phyloP scores from a whole-genome alignment of 441 rosid species.

The Hypseocharis bilobata region DNA sequence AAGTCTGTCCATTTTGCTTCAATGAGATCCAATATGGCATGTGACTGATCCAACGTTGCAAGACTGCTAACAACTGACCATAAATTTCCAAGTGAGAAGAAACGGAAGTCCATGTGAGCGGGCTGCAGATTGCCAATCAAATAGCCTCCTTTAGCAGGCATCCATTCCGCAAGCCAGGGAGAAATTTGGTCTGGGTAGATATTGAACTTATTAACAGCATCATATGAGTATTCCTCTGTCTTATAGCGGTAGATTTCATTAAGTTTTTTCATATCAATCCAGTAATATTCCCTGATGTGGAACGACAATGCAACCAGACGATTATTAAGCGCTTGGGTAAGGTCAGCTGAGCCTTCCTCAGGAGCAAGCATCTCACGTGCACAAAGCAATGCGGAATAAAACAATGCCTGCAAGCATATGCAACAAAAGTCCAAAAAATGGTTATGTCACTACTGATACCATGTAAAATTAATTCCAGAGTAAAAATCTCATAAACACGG shows the following conservation, averaged over 20 bases:
- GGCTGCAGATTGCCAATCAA: constrained; percentile 87
- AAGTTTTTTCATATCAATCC: constrained; percentile 68
- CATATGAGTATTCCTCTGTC: constrained; percentile 88
- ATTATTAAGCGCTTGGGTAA: constrained; percentile 74
- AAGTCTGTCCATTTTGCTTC: constrained; percentile 83
- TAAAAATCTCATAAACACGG: not conserved
- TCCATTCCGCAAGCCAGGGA: constrained; percentile 94
- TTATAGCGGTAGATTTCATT: constrained; percentile 90
- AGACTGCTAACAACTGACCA: constrained; percentile 76
- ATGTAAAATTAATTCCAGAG: not conserved
- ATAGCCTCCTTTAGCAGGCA: constrained; percentile 77
- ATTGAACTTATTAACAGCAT: constrained; percentile 84
- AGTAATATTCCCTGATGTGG: constrained; percentile 86
- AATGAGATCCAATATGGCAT: constrained; percentile 70
- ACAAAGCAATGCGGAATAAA: constrained; percentile 72
- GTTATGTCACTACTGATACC: not conserved
- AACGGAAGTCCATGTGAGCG: constrained; percentile 89
- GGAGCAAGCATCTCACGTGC: constrained; percentile 85
- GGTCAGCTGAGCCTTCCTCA: constrained; percentile 79
- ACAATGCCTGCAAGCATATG: constrained; percentile 51
- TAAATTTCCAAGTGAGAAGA: constrained; percentile 75
- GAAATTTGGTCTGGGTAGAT: constrained; percentile 87
- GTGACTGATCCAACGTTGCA: constrained; percentile 61
- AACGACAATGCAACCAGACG: constrained; percentile 84
- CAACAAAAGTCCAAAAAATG: constrained; percentile 4